Base-by-base conservation (phyloP, 2,329 filamentous ascomycete genomes). In the Shiraia sp. region DNA sequence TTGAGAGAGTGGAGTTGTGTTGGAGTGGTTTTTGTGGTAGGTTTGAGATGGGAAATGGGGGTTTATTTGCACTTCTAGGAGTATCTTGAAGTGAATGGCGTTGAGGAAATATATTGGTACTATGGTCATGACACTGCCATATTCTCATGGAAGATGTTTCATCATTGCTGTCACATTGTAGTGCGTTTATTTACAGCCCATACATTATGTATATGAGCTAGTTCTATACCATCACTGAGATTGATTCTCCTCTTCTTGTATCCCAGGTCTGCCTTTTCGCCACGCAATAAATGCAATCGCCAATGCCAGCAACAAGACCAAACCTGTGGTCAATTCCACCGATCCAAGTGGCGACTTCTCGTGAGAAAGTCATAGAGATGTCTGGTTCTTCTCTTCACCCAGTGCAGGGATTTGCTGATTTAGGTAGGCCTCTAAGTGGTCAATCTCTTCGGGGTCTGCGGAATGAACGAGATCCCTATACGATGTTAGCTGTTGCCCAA, bases 371-470 rank as follows among this genome's bases (percentile, higher is more conserved):
- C 66, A 68, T 32, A 66, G 63, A n/a, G 55, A 55, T 4, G 50
- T 51, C 3, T 64, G 61, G 2, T 50, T 35, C 32, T 58, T 57
- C 23, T 40, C 46, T 25, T 65, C 73, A 7, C 70, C 73, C 31
- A 78, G 61, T 2, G 74, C 57, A 3, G 80, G 78, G 35, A 85
- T 71, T 14, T 73, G 65, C 54, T 76, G 71, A 34, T 74, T 72
- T 35, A 86, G 70, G 62, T 81, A 86, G 29, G 70, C 69, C 71
- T 93, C 89, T 13, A 96, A 75, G 56, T 95, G 87, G 49, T 93
- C 81, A 40, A 96, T 82, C 73, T 96, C 92, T 49, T 86, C 75
- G 4, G 83, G 77, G 55, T 84, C 85, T 2, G 90, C 90, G 4
- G 84, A 87, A 67, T 97, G 92, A 10, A 76, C 76, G 64, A 96